A percentile compares a stretch with the other conserved stretches of the same genome.
phyloP scores from a whole-genome alignment of 2,329 filamentous ascomycete genomes.

The Botrytis hyacinthi region DNA sequence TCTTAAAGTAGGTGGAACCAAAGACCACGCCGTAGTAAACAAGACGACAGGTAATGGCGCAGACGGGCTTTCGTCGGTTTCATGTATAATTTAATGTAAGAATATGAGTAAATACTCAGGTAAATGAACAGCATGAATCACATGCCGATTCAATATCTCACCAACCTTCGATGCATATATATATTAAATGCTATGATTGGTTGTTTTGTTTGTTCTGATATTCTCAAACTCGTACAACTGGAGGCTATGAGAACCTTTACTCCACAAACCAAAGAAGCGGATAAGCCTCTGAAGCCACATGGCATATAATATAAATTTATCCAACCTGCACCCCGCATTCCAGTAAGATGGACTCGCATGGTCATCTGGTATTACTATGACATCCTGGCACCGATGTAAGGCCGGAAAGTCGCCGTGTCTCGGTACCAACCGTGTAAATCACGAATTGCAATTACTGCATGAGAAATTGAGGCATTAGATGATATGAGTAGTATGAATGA shows the following conservation, averaged over 20 bases:
- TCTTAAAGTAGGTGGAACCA: background rate
- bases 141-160: background rate
- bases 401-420: constrained; percentile 16
- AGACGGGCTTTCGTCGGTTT: constrained; percentile 17
- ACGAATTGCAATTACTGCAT: constrained; percentile 2
- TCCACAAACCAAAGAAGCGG: constrained; percentile 10
- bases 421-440: constrained; percentile 6
- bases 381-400: constrained; percentile 17
- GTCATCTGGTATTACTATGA: constrained; percentile 18
- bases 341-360: constrained; percentile 12
- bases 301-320: constrained; percentile 11
- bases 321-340: constrained; percentile 19
- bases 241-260: background rate
- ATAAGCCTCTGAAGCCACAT: constrained; percentile 16
- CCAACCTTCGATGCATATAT: background rate
- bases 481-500: background rate
- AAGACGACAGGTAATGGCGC: background rate
- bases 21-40: background rate
- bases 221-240: constrained; percentile 9
- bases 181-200: background rate
- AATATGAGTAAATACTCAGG: background rate
- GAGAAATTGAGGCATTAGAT: background rate
- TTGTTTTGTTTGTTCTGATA: background rate
- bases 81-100: constrained; percentile 2
- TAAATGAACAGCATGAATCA: background rate